Base-by-base conservation (phyloP, 2,329 filamentous ascomycete species). In the Pyrenophora seminiperda region DNA sequence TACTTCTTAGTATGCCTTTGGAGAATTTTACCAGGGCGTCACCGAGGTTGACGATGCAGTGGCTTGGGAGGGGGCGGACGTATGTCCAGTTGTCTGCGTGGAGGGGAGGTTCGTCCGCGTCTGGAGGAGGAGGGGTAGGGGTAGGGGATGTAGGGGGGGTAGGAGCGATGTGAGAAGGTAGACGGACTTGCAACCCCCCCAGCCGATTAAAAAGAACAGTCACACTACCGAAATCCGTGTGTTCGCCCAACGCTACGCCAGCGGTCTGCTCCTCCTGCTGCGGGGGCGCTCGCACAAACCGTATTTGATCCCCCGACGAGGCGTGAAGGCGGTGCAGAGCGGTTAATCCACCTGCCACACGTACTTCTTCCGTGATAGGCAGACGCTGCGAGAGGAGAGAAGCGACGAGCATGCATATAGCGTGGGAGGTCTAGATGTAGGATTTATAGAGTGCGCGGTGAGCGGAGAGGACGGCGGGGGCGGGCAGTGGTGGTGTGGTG, bases 131-230 rank as follows among this genome's bases (percentile, higher is more conserved):
- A n/a, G n/a, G n/a, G n/a, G n/a, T n/a, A n/a, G n/a, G n/a, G n/a
- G n/a, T n/a, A n/a, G n/a, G n/a, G n/a, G 41, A 51, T 4, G 4
- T 9, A 3, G 55, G 47, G n/a, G 33, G 9, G 3, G 34, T 30
- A 2, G 50, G 33, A 1, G 36, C 6, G 17, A 68, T 70, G 3
- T 59, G 56, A 0, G 67, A 67, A 0, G 79, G 79, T 0, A 77
- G 74, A 3, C 79, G 70, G 3, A 83, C 77, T 59, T 83, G 81
- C 6, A 84, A 70, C 0, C 81, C 81, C 0, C 81, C 81, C 2
- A 83, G 64, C 0, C 79, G 74, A 65, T 83, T 84, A 66, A 83
- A 82, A 2, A 84, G 73, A 4, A 84, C 67, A 0, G 82, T 84
- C 5, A 84, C 72, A 42, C 73, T 78, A 37, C 81, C 81, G 54